Conservation (phyloP, 257 asterid species). For the Jacaranda mimosifolia region DNA sequence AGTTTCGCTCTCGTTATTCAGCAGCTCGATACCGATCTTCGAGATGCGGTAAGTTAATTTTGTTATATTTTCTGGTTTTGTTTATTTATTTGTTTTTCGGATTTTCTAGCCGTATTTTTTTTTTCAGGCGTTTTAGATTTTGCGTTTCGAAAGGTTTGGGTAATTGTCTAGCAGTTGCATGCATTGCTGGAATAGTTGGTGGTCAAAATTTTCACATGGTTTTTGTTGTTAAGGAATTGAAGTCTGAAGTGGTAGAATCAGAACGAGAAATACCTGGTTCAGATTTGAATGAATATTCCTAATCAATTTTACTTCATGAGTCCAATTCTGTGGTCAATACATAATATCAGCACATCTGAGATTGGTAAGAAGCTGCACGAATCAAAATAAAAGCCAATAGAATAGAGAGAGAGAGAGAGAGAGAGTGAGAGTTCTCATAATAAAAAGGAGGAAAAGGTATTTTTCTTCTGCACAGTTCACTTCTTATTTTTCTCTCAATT, state of each 20-base stretch:
- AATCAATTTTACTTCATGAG: background rate
- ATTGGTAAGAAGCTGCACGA: background rate
- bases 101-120: background rate
- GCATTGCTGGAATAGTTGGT: background rate
- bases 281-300: background rate
- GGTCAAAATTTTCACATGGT: background rate
- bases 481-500: too few species aligned
- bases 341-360: background rate
- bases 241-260: background rate
- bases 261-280: background rate
- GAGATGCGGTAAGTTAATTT: conserved; percentile 69
- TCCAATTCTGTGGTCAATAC: background rate
- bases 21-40: conserved; percentile 88
- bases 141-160: background rate
- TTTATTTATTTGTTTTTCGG: background rate
- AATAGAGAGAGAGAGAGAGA: too few species aligned
- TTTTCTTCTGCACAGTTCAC: too few species aligned
- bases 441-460: background rate
- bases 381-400: background rate
- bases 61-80: background rate
- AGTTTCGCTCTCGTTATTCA: conserved; percentile 86
- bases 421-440: background rate
- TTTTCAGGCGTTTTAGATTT: background rate
- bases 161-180: conserved; percentile 11
- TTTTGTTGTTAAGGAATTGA: background rate